These are phyloP conservation scores for Cladobotryum protrusum DNA, from an alignment of 2,329 filamentous ascomycete genomes.

Conservation along the genomic window DNA sequence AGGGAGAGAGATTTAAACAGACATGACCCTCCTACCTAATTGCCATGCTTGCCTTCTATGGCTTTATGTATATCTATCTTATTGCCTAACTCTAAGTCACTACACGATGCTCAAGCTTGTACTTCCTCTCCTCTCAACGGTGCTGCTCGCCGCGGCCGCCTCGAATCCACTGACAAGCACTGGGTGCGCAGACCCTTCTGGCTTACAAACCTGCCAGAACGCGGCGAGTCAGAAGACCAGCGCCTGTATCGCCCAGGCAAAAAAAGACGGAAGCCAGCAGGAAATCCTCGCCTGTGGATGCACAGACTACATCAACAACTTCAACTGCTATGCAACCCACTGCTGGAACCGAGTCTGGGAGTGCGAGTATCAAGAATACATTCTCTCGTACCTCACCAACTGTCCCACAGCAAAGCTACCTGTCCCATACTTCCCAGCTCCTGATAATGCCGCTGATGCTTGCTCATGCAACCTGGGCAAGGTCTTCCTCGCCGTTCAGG, in stretches of 20 bases:
- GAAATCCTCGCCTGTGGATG: conserved; percentile 19
- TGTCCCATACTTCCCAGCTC: conserved; percentile 33
- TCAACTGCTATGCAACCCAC: conserved; percentile 31
- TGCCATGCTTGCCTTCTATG: too few species aligned
- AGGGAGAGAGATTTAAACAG: too few species aligned
- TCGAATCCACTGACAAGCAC: conserved; percentile 1
- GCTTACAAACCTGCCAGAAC: conserved; percentile 16
- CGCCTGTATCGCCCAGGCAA: conserved; percentile 13
- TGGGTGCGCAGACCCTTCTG: conserved; percentile 17
- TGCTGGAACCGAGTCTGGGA: conserved; percentile 36
- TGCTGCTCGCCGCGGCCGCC: background rate
- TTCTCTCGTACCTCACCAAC: conserved; percentile 26
- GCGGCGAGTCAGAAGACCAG: conserved; percentile 7
- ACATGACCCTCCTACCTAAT: too few species aligned
- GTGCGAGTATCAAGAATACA: conserved; percentile 33
- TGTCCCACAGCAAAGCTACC: conserved; percentile 24
- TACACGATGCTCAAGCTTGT: background rate
- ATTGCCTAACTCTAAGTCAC: too few species aligned
- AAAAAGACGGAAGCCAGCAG: conserved; percentile 14
- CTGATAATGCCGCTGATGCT: conserved; percentile 25
- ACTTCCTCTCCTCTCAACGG: conserved; percentile 1
- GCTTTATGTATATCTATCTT: too few species aligned
- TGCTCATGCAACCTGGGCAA: conserved; percentile 33
- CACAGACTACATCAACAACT: conserved; percentile 18
- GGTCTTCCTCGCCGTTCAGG: conserved; percentile 18